phyloP scores from a whole-genome alignment of 2,329 filamentous ascomycete species.

The Arthrinium puccinioides region DNA sequence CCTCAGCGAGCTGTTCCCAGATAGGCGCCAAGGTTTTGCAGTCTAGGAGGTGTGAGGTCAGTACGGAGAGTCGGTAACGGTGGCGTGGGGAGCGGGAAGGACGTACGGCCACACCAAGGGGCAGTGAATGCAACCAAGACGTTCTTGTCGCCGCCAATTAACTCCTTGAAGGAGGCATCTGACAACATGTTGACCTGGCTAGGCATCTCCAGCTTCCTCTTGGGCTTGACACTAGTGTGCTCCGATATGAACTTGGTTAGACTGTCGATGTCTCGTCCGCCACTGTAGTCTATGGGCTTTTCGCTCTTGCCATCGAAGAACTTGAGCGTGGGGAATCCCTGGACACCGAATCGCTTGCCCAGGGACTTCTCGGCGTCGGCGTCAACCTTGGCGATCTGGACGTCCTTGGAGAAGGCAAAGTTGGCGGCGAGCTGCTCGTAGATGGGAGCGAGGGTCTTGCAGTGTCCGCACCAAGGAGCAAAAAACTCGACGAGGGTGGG shows the following conservation, averaged over 20 bases:
- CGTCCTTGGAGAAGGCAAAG: constrained; percentile 64
- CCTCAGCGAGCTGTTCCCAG: constrained; percentile 80
- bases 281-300: constrained; percentile 75
- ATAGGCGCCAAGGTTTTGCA: constrained; percentile 89
- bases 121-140: constrained; percentile 95
- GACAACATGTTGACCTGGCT: constrained; percentile 75
- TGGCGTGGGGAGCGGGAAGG: constrained; percentile 6
- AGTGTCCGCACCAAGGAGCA: constrained; percentile 97
- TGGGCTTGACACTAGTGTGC: constrained; percentile 79
- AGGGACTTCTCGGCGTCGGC: constrained; percentile 82
- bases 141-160: constrained; percentile 78
- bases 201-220: constrained; percentile 64
- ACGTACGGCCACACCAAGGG: constrained; percentile 96
- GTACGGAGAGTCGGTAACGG: no score
- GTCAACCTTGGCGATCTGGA: constrained; percentile 92
- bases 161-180: constrained; percentile 69
- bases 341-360: constrained; percentile 78
- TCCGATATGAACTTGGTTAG: constrained; percentile 74
- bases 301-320: constrained; percentile 95
- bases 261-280: constrained; percentile 81
- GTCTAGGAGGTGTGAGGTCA: constrained; percentile 53
- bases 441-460: constrained; percentile 91
- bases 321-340: constrained; percentile 95
- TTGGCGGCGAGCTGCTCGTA: constrained; percentile 81
- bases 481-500: constrained; percentile 97